phyloP scores from a whole-genome alignment of 345 rosid genomes.

The Salix viminalis region DNA sequence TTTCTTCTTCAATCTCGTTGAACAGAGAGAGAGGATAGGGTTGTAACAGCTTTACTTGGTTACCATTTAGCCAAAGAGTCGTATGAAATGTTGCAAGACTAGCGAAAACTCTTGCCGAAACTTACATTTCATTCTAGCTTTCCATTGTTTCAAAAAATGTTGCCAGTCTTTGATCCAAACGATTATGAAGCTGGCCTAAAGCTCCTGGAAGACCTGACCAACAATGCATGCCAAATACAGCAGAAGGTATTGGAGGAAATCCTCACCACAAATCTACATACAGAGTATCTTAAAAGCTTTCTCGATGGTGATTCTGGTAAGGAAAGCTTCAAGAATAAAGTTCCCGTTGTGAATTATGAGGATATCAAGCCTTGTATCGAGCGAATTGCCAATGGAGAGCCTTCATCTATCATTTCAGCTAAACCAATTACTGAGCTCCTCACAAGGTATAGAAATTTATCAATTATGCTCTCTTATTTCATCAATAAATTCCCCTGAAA shows the following conservation, averaged over 20 bases:
- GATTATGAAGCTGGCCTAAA: constrained; percentile 66
- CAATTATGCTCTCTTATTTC: neutral
- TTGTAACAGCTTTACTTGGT: neutral
- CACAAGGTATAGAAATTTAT: constrained; percentile 50
- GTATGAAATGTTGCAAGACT: constrained; percentile 17
- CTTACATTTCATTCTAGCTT: constrained; percentile 1
- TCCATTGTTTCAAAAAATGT: constrained; percentile 34
- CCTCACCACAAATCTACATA: constrained; percentile 45
- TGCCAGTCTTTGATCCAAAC: constrained; percentile 66
- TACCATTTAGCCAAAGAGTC: neutral
- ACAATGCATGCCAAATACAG: constrained; percentile 57
- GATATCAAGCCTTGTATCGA: constrained; percentile 66
- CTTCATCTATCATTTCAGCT: constrained; percentile 61
- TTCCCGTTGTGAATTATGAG: constrained; percentile 78
- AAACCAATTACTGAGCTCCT: constrained; percentile 80
- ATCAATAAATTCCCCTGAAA: neutral
- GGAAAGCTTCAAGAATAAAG: constrained; percentile 55
- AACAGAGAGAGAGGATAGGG: constrained; percentile 13
- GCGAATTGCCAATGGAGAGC: constrained; percentile 71
- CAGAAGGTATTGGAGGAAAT: constrained; percentile 53
- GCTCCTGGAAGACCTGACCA: constrained; percentile 68
- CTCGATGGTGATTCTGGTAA: constrained; percentile 43
- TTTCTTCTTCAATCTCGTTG: neutral
- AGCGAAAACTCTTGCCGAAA: constrained; percentile 16
- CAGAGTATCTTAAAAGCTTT: constrained; percentile 58